phyloP scores from a whole-genome alignment of 2,329 filamentous ascomycete genomes.

The Monilinia polystroma region DNA sequence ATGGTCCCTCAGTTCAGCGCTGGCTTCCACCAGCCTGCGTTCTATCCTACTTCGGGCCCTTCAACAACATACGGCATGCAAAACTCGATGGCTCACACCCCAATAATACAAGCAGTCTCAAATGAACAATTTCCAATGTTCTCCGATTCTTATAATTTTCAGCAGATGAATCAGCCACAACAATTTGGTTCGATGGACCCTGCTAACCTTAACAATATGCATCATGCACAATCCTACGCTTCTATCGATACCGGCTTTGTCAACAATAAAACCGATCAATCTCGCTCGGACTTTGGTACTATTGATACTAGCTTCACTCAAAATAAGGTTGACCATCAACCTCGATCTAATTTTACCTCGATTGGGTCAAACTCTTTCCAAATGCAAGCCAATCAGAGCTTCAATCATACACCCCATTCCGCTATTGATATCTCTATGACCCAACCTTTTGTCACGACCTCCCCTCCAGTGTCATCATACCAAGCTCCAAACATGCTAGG shows the following conservation, averaged over 20 bases:
- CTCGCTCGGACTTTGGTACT: constrained; percentile 27
- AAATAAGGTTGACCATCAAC: constrained; percentile 30
- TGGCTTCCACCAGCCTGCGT: constrained; percentile 30
- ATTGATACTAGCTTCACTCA: constrained; percentile 30
- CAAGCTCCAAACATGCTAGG: constrained; percentile 33
- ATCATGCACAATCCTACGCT: constrained; percentile 28
- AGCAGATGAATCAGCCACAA: constrained; percentile 29
- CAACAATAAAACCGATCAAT: constrained; percentile 30
- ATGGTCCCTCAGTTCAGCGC: constrained; percentile 30
- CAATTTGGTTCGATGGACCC: constrained; percentile 29
- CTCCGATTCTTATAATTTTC: constrained; percentile 27
- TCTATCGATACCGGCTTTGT: constrained; percentile 29
- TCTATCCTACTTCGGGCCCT: constrained; percentile 28
- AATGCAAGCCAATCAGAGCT: constrained; percentile 30
- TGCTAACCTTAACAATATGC: constrained; percentile 26
- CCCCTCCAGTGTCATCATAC: constrained; percentile 33
- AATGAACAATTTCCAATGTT: constrained; percentile 32
- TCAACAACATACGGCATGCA: constrained; percentile 29
- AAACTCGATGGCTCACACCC: constrained; percentile 26
- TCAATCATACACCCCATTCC: constrained; percentile 25
- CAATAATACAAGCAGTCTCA: constrained; percentile 27
- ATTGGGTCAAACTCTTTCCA: constrained; percentile 29
- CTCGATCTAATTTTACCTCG: constrained; percentile 28
- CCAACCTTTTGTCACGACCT: constrained; percentile 33
- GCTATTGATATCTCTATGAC: constrained; percentile 30